phyloP scores from a whole-genome alignment of 768 basidiomycete species.

The Paxillus ammoniavirescens region DNA sequence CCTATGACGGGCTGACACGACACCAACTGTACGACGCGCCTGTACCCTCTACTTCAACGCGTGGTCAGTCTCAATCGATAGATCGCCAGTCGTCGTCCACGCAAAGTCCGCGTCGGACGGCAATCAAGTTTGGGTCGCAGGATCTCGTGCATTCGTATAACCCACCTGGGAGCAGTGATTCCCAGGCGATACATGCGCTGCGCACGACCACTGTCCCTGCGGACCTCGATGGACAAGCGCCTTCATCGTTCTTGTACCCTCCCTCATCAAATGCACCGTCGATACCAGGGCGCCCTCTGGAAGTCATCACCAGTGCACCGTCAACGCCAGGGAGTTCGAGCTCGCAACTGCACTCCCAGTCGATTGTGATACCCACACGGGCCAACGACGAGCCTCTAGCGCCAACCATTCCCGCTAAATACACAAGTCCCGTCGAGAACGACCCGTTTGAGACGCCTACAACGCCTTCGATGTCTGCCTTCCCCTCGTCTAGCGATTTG shows the following conservation, averaged over 20 bases:
- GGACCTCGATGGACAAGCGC: slow-evolving; percentile 11
- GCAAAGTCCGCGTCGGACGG: slow-evolving; percentile 40
- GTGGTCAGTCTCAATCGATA: slow-evolving; percentile 26
- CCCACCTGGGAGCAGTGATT: slow-evolving; percentile 49
- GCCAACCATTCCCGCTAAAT: slow-evolving; percentile 19
- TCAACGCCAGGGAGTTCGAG: slow-evolving; percentile 27
- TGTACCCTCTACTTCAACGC: slow-evolving; percentile 44
- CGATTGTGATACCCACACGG: slow-evolving; percentile 23
- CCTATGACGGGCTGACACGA: slow-evolving; percentile 58
- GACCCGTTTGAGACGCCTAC: slow-evolving; percentile 32
- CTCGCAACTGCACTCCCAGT: slow-evolving; percentile 13
- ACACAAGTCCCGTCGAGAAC: neutral
- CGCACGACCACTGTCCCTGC: slow-evolving; percentile 18
- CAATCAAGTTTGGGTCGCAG: slow-evolving; percentile 76
- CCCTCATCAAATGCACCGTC: slow-evolving; percentile 9
- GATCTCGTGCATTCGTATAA: slow-evolving; percentile 77
- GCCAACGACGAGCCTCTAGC: slow-evolving; percentile 30
- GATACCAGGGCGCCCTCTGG: slow-evolving; percentile 13
- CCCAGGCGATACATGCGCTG: slow-evolving; percentile 39
- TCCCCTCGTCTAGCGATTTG: slow-evolving; percentile 21
- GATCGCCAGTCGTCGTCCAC: slow-evolving; percentile 39
- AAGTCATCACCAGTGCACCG: neutral
- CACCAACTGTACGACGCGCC: slow-evolving; percentile 91
- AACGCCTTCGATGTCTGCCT: slow-evolving; percentile 28
- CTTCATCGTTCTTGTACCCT: slow-evolving; percentile 24